Conservation (phyloP, 176 grass and related monocot species). For the Aegilops bicornis region DNA sequence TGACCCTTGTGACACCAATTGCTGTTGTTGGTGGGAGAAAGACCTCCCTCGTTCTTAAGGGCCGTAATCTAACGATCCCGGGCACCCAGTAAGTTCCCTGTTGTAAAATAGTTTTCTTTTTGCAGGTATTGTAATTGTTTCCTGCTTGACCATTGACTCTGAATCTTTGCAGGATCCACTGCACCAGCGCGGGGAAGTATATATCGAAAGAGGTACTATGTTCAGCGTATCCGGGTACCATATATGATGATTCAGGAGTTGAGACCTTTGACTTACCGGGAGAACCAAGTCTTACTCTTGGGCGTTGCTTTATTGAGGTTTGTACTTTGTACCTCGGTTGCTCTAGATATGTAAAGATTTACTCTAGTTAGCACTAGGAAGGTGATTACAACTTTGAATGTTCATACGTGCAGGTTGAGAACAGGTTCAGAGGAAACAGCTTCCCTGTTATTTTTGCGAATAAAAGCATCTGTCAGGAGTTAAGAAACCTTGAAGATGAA, state of each 20-base stretch:
- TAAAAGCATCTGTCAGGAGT: slow-evolving; percentile 70
- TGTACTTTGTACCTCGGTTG: not conserved
- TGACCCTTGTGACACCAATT: slow-evolving; percentile 88
- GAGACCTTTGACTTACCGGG: slow-evolving; percentile 89
- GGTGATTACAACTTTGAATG: slow-evolving; percentile 30
- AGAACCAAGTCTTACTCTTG: slow-evolving; percentile 56
- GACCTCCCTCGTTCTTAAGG: slow-evolving; percentile 74
- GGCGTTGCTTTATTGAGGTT: slow-evolving; percentile 98
- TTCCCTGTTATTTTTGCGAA: slow-evolving; percentile 89
- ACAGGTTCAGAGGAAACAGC: slow-evolving; percentile 95
- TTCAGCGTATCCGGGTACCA: slow-evolving; percentile 89
- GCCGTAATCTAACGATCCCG: slow-evolving; percentile 89
- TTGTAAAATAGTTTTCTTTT: not conserved
- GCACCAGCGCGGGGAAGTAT: slow-evolving; percentile 85
- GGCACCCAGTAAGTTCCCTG: slow-evolving; percentile 81
- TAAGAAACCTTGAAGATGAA: slow-evolving; percentile 76
- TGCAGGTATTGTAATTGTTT: not conserved
- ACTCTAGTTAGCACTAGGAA: slow-evolving; percentile 17
- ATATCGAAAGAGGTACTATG: slow-evolving; percentile 87
- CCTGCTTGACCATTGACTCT: not conserved
- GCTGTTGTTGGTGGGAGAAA: slow-evolving; percentile 79
- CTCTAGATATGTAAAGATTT: slow-evolving; percentile 5
- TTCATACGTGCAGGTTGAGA: slow-evolving; percentile 75
- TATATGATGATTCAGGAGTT: slow-evolving; percentile 95
- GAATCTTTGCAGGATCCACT: slow-evolving; percentile 74